Evolutionary conservation across 495 filamentous ascomycete genomes (phyloP), one percentile per base, ranked within the genome.

Genomic region (Hyaloscypha bicolor): DNA sequence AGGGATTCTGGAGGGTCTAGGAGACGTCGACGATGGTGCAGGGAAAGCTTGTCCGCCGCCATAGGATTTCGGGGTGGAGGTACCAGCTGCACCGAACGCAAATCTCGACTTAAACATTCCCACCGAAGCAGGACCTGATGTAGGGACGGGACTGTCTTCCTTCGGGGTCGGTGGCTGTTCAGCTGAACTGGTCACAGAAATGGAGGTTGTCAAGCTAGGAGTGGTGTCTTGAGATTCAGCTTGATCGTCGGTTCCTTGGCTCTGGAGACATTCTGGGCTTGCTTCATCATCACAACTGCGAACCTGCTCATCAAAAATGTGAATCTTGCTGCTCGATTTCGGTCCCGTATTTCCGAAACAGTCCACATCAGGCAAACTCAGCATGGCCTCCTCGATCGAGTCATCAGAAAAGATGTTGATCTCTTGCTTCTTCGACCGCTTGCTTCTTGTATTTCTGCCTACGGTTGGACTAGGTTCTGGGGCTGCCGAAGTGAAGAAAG

Each of bases 381-480:
- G 51, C 64, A 72, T 68, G 2, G 85, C 85, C 51, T 88, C 88
- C 65, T 88, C 87, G 22, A 87, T 64, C 11, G 86, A 81, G 66
- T 91, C 89, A 69, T 92, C 90, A 1, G 89, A 91, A 71, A 85
- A 91, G 4, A 91, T 80, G 52, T 84, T 83, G 63, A 90, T 68
- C 6, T 77, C 78, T 8, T 80, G 79, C 52, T 83, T 81, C 30
- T 83, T 83, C 51, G 75, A 72, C 58, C 80, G 81, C 65, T 82
- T 87, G 30, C 63, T 59, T 67, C 77, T 77, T 22, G 72, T 76
- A 4, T 75, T 63, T 64, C 83, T 86, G 31, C 81, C 77, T 16
- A 81, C 72, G 35, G 81, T 85, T n/a, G 86, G 84, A 66, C 82
- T 87, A 12, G 75, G 73, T 57, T 85, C 81, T 35, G 77, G 64